These are phyloP conservation scores for Nidularia pulvinata DNA, from an alignment of 768 basidiomycete genomes.

Conservation along the genomic window DNA sequence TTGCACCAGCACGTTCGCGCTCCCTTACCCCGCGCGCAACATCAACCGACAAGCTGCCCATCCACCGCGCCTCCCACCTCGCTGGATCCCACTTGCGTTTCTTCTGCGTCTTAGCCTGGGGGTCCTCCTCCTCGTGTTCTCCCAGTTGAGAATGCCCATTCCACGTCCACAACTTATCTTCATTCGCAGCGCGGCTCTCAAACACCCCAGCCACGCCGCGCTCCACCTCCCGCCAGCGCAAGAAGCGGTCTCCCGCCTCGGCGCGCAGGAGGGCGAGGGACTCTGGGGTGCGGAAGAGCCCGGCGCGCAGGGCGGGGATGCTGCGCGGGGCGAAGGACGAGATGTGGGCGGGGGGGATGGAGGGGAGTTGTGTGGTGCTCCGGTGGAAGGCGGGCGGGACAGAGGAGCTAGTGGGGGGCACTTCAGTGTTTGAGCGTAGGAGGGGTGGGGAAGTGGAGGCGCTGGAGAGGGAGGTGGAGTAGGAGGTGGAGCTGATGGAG, in stretches of 20 bases:
- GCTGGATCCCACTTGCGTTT: constrained; percentile 52
- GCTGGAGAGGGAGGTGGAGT: too few relatives aligned
- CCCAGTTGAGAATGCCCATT: not conserved
- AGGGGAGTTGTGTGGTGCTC: constrained; percentile 18
- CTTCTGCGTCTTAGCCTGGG: constrained; percentile 8
- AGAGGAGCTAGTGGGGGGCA: not conserved
- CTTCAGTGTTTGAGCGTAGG: not conserved
- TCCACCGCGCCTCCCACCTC: constrained; percentile 71
- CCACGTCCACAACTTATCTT: constrained; percentile 2
- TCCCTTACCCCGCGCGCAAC: constrained; percentile 52
- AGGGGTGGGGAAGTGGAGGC: too few relatives aligned
- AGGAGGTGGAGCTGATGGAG: too few relatives aligned
- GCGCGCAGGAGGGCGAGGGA: constrained; percentile 53
- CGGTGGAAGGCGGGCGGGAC: not conserved
- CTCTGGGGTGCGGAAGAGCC: constrained; percentile 66
- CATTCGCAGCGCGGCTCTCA: not conserved
- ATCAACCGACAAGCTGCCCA: constrained; percentile 55
- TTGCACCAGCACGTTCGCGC: not conserved
- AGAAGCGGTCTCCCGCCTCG: constrained; percentile 70
- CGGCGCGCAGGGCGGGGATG: constrained; percentile 48
- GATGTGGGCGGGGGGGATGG: constrained; percentile 9
- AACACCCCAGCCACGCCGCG: constrained; percentile 35
- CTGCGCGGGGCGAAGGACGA: constrained; percentile 60
- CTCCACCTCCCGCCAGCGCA: constrained; percentile 74
- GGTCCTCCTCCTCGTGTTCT: constrained; percentile 5